phyloP scores from a whole-genome alignment of 2,329 filamentous ascomycete genomes.

The Mycosphaerelloides madeirae region DNA sequence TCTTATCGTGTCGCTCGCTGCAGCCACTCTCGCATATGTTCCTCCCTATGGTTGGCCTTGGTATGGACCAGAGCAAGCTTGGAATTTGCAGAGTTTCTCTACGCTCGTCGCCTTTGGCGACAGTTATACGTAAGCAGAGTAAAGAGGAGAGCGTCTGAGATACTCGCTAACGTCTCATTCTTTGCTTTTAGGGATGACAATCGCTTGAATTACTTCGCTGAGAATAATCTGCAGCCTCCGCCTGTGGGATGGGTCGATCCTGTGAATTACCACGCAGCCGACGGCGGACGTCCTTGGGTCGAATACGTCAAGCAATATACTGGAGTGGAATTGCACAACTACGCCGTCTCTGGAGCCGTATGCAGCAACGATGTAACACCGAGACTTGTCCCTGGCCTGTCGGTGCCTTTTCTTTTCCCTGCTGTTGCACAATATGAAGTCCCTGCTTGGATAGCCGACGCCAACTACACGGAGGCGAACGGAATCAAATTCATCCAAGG shows the following conservation, averaged over 20 bases:
- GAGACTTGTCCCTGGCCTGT: slow-evolving; percentile 42
- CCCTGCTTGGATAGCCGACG: slow-evolving; percentile 45
- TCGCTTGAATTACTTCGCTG: slow-evolving; percentile 59
- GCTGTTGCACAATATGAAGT: slow-evolving; percentile 45
- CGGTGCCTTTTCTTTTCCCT: slow-evolving; percentile 55
- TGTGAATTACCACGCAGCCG: slow-evolving; percentile 47
- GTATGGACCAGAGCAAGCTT: slow-evolving; percentile 14
- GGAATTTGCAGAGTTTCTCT: slow-evolving; percentile 49
- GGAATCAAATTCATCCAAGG: slow-evolving; percentile 41
- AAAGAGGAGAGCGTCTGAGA: too few species aligned
- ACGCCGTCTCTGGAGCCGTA: slow-evolving; percentile 64
- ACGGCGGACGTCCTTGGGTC: slow-evolving; percentile 65
- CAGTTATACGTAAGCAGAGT: slow-evolving; percentile 49
- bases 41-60: neutral
- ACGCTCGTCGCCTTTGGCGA: slow-evolving; percentile 68
- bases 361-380: slow-evolving; percentile 66
- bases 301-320: slow-evolving; percentile 60
- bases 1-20: too few species aligned
- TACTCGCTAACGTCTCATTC: too few species aligned
- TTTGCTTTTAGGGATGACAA: slow-evolving; percentile 42
- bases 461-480: slow-evolving; percentile 29
- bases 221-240: slow-evolving; percentile 55
- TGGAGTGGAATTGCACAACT: slow-evolving; percentile 49
- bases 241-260: slow-evolving; percentile 56
- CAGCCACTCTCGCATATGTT: neutral